These are phyloP conservation scores for Monosporascus sp. DNA, from an alignment of 2,329 filamentous ascomycete genomes.

Conservation along the genomic window DNA sequence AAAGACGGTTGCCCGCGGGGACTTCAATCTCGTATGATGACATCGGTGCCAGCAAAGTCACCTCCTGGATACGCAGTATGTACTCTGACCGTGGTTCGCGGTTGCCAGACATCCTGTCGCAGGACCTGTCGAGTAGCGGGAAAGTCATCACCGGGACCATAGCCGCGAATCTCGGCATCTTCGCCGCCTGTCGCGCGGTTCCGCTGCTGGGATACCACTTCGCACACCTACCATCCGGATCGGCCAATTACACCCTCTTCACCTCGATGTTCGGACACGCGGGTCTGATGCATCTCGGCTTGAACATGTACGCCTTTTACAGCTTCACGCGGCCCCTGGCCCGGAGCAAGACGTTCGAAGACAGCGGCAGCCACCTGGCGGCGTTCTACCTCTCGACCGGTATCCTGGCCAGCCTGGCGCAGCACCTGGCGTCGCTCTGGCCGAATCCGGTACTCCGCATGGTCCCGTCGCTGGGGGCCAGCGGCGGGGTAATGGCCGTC, in stretches of 20 bases:
- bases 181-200: slow-evolving; percentile 1
- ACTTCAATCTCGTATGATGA: slow-evolving; percentile 11
- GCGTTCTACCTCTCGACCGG: slow-evolving; percentile 24
- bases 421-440: slow-evolving; percentile 13
- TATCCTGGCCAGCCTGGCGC: slow-evolving; percentile 16
- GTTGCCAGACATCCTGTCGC: background rate
- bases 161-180: slow-evolving; percentile 9
- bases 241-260: slow-evolving; percentile 19
- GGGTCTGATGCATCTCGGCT: slow-evolving; percentile 10
- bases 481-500: slow-evolving; percentile 20
- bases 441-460: slow-evolving; percentile 6
- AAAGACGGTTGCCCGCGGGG: background rate
- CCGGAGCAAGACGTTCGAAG: slow-evolving; percentile 9
- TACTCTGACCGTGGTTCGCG: background rate
- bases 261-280: slow-evolving; percentile 20
- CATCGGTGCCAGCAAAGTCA: background rate
- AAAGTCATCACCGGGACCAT: slow-evolving; percentile 8
- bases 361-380: slow-evolving; percentile 15
- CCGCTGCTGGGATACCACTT: slow-evolving; percentile 6
- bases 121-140: background rate
- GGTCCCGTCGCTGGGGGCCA: slow-evolving; percentile 10
- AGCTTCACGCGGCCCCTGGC: slow-evolving; percentile 9
- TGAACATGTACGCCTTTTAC: slow-evolving; percentile 18
- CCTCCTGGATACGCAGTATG: background rate
- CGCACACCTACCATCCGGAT: slow-evolving; percentile 9